Evolutionary conservation across 2,329 filamentous ascomycete genomes (phyloP).

Genomic region (Tolypocladium nubicola): DNA sequence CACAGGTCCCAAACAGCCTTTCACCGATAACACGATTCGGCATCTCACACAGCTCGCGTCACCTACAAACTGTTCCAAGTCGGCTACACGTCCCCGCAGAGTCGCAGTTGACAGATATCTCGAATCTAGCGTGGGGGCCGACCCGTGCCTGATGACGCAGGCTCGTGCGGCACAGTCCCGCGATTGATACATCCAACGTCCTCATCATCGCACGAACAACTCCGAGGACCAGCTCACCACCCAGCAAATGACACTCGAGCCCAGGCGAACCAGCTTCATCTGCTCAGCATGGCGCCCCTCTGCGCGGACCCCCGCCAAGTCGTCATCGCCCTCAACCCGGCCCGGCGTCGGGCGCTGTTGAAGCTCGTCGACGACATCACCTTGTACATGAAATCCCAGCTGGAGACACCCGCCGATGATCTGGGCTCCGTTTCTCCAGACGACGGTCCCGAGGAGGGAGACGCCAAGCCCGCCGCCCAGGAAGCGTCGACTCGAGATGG

Average conservation of each 20-base stretch:
- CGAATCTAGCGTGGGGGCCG: not conserved
- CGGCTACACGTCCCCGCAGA: not conserved
- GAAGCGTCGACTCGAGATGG: conserved; percentile 5
- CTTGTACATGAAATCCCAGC: conserved; percentile 41
- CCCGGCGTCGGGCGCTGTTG: conserved; percentile 39
- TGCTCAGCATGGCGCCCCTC: conserved; percentile 37
- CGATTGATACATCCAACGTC: not conserved
- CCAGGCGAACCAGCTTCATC: not conserved
- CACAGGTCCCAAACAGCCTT: no score
- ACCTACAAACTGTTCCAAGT: no score
- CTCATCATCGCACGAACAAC: not conserved
- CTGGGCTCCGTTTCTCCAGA: conserved; percentile 17
- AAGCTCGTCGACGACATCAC: conserved; percentile 40
- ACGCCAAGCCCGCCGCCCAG: conserved; percentile 3
- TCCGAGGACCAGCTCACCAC: not conserved
- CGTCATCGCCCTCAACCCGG: conserved; percentile 42
- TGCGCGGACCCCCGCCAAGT: conserved; percentile 44
- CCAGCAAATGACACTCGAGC: not conserved
- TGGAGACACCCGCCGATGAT: conserved; percentile 27
- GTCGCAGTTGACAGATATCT: not conserved
- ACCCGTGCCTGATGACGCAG: not conserved
- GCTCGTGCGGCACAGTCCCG: not conserved
- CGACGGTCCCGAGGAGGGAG: conserved; percentile 4
- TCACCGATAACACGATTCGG: no score
- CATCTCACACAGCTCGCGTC: not conserved